Conservation (phyloP, 2,329 filamentous ascomycete species). For the Cercospora beticola region DNA sequence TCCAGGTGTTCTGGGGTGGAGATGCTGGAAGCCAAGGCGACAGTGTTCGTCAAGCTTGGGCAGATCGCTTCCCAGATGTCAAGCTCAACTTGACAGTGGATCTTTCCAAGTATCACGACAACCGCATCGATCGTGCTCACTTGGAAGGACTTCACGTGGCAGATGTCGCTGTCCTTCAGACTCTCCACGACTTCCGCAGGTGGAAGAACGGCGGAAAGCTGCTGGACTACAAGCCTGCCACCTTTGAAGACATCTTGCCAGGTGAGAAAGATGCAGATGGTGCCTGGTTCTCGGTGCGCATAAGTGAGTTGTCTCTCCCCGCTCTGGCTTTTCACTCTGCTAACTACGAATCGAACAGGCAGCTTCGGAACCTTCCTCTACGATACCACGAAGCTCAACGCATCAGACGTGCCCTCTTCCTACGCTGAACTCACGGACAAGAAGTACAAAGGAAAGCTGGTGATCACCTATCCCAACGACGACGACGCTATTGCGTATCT, state of each 20-base stretch:
- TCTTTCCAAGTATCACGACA: slow-evolving; percentile 57
- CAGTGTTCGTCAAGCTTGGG: slow-evolving; percentile 46
- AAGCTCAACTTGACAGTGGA: slow-evolving; percentile 57
- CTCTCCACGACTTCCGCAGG: slow-evolving; percentile 53
- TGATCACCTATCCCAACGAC: slow-evolving; percentile 58
- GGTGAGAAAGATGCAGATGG: slow-evolving; percentile 46
- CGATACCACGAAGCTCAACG: slow-evolving; percentile 39
- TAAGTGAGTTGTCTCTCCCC: slow-evolving; percentile 33
- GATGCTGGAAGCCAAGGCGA: slow-evolving; percentile 38
- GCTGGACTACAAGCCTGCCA: slow-evolving; percentile 51
- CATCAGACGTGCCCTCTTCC: slow-evolving; percentile 37
- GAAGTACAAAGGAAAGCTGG: slow-evolving; percentile 55
- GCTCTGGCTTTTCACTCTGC: not conserved
- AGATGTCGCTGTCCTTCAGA: slow-evolving; percentile 53
- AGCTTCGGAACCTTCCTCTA: slow-evolving; percentile 33
- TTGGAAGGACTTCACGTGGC: slow-evolving; percentile 42
- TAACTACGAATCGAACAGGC: too few species aligned
- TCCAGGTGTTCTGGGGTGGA: slow-evolving; percentile 49
- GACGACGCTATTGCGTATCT: slow-evolving; percentile 57
- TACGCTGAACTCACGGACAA: slow-evolving; percentile 51
- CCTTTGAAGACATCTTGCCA: slow-evolving; percentile 47
- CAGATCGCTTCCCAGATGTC: slow-evolving; percentile 51
- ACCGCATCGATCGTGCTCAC: slow-evolving; percentile 42
- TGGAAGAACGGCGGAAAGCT: slow-evolving; percentile 53
- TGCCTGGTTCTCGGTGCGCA: slow-evolving; percentile 47